phyloP scores from a whole-genome alignment of 1,284 basidiomycete genomes.

The Ustilago curta region DNA sequence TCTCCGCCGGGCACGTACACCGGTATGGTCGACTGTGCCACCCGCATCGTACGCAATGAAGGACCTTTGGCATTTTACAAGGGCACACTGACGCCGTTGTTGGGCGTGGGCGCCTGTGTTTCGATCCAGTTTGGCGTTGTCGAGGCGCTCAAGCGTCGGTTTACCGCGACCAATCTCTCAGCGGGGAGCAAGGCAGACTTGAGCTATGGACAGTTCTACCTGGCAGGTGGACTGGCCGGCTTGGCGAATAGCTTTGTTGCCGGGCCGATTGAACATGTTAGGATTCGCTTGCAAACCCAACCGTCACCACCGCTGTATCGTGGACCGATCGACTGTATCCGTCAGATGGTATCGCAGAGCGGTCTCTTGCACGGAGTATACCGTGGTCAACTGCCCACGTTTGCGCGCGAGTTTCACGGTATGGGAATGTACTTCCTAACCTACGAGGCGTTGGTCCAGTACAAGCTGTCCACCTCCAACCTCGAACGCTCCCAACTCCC shows the following conservation, averaged over 20 bases:
- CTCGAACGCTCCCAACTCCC: constrained; percentile 56
- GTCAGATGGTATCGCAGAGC: constrained; percentile 17
- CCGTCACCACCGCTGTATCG: constrained; percentile 54
- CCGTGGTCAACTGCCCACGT: constrained; percentile 91
- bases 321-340: constrained; percentile 69
- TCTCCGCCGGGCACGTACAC: constrained; percentile 87
- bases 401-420: constrained; percentile 80
- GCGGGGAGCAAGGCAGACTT: constrained; percentile 69
- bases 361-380: constrained; percentile 76
- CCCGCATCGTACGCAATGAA: constrained; percentile 87
- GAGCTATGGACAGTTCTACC: constrained; percentile 77
- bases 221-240: constrained; percentile 85
- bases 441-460: constrained; percentile 91
- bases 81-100: constrained; percentile 91
- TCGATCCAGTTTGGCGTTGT: constrained; percentile 96
- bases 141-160: constrained; percentile 88
- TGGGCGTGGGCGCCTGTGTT: constrained; percentile 94
- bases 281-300: constrained; percentile 79
- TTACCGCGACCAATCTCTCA: constrained; percentile 70
- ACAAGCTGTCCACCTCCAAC: constrained; percentile 74
- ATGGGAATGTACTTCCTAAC: constrained; percentile 77
- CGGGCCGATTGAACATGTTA: constrained; percentile 95
- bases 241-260: constrained; percentile 91
- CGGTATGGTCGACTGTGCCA: constrained; percentile 89
- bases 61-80: constrained; percentile 97